Base-by-base conservation (phyloP, 2,329 filamentous ascomycete species). In the Alternaria postmessia region DNA sequence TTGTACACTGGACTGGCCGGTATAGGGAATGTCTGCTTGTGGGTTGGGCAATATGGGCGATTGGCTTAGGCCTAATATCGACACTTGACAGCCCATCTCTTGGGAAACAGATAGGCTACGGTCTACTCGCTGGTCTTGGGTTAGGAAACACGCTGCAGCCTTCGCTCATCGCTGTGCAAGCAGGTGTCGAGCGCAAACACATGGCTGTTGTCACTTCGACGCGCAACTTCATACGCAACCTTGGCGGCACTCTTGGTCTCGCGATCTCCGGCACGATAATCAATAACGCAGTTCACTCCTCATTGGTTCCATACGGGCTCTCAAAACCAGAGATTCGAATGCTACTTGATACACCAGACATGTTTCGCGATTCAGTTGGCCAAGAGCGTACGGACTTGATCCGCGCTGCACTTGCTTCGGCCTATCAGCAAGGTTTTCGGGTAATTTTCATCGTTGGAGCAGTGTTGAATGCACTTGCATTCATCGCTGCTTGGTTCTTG, bases 161-260 rank as follows among this genome's bases (percentile, higher is more conserved):
- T 4, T 83, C 83, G 0, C 78, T 89, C 0, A 82, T 89, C 5
- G 87, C 87, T 1, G 75, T 86, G 16, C 87, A 88, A 70, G 85
- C 86, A 0, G 69, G 72, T 9, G 66, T 68, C 14, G 79, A 81
- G 3, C 87, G 86, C 65, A 78, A 83, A 0, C 83, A 89, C 42
- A 82, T 88, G 42, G 88, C 88, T 0, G 84, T 90, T 1, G 84
- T 89, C 14, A 89, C 88, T 32, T 86, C 85, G 2, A 83, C 85
- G 54, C 82, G 88, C 1, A 90, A 90, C 65, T 89, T 90, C 70
- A 81, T 89, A 62, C 84, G 88, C 14, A 85, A 84, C 46, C 78
- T 87, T 3, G 88, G 88, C 5, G 88, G 87, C 20, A 81, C 87
- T 0, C 80, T 84, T 14, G 87, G 87, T 0, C 80, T 90, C 0